phyloP scores from a whole-genome alignment of 2,329 filamentous ascomycete genomes.

The Colletotrichum eleusines region DNA sequence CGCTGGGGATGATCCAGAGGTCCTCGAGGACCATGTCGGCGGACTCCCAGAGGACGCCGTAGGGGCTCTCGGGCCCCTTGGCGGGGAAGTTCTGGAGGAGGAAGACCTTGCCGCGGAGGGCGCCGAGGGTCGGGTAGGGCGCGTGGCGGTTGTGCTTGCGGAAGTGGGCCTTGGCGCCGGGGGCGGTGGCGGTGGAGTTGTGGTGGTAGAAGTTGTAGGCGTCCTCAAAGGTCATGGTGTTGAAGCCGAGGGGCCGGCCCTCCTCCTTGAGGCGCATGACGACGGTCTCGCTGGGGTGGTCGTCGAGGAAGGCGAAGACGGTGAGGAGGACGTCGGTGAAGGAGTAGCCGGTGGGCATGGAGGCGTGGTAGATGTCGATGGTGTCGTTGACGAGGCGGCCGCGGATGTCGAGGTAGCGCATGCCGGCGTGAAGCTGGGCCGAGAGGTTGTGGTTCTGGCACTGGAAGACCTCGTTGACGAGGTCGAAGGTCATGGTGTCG shows the following conservation, averaged over 20 bases:
- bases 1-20: conserved; percentile 58
- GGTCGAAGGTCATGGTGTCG: conserved; percentile 64
- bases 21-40: conserved; percentile 61
- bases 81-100: conserved; percentile 61
- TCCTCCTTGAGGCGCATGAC: conserved; percentile 65
- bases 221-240: conserved; percentile 58
- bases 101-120: conserved; percentile 59
- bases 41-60: conserved; percentile 61
- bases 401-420: conserved; percentile 65
- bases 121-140: conserved; percentile 58
- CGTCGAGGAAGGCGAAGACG: conserved; percentile 60
- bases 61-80: conserved; percentile 45
- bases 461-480: conserved; percentile 53
- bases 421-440: conserved; percentile 59
- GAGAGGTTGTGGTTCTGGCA: conserved; percentile 62
- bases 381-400: conserved; percentile 56
- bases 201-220: conserved; percentile 58
- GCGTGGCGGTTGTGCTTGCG: conserved; percentile 49
- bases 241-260: conserved; percentile 52
- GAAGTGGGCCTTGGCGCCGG: conserved; percentile 53
- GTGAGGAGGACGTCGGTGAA: conserved; percentile 57
- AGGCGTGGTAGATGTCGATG: conserved; percentile 62
- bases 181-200: conserved; percentile 50
- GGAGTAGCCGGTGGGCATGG: conserved; percentile 59
- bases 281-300: conserved; percentile 59